Evolutionary conservation across 129 eudicot species (phyloP), one percentile per base, ranked within the genome.

Genomic region (Centaurea solstitialis): DNA sequence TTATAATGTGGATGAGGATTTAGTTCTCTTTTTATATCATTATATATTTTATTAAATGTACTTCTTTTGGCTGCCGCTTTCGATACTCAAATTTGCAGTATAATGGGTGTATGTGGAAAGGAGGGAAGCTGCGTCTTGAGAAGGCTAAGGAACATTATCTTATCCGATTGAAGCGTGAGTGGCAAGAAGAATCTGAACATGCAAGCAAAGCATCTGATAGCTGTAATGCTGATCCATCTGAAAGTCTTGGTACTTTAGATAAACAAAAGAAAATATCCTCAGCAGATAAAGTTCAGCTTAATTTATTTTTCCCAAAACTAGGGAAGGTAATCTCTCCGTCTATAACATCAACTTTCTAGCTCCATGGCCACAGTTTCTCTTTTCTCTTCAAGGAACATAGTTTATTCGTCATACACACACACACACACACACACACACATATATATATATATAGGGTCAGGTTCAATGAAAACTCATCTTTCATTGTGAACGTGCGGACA

Each of bases 61-160:
- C 18, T 28, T 38, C 24, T 80, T 40, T 30, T 47, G 3, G 22
- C 59, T 37, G 6, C 47, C 22, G 9, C 30, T 24, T 41, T 47
- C 21, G 18, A 77, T 40, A 7, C 17, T 28, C 23, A 6, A 9
- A 43, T 24, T 24, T 78, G 26, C 89, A 96, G 99, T 96, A 96
- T 74, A 96, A 93, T 88, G 99, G 99, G 66, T 96, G 99, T 80
- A 75, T 84, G 91, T 96, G 99, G 99, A 96, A 93, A 77, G 98
- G 99, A 69, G 98, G 98, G 78, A 93, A 82, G 71, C 81, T 96
- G 72, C 87, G 82, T 68, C 93, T 96, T 40, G 99, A 96, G 91
- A 96, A 91, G 86, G 98, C 99, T 47, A 96, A 87, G 75, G 97
- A 93, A 68, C 95, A 93, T 79, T 96, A 91, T 86, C 89, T 88